Evolutionary conservation across 345 rosid genomes (phyloP).

Genomic region (Eucalyptus marginata): DNA sequence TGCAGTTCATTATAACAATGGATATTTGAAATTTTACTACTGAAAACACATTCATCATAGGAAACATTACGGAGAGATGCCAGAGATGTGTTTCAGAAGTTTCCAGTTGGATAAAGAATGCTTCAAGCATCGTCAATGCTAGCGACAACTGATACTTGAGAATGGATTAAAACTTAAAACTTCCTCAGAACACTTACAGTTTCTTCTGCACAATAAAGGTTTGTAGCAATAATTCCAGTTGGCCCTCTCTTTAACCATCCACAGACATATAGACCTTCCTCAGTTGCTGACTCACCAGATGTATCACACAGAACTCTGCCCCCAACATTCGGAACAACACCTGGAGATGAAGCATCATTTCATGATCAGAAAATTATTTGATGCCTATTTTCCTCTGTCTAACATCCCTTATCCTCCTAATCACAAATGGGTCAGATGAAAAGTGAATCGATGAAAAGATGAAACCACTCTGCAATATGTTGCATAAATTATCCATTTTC

Average conservation of each 20-base stretch:
- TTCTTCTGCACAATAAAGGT: conserved; percentile 89
- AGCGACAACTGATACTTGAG: background rate
- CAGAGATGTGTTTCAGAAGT: background rate
- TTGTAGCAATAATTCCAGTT: conserved; percentile 78
- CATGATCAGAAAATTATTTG: background rate
- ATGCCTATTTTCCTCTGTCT: background rate
- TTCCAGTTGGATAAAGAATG: background rate
- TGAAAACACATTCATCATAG: background rate
- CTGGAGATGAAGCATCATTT: conserved; percentile 15
- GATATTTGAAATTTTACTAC: background rate
- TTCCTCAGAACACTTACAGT: conserved; percentile 37
- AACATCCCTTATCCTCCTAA: background rate
- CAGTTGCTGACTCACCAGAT: conserved; percentile 25
- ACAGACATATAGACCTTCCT: conserved; percentile 75
- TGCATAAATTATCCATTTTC: background rate
- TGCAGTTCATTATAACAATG: background rate
- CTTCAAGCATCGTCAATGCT: background rate
- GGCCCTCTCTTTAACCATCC: conserved; percentile 99
- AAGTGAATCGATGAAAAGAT: background rate
- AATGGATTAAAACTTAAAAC: background rate
- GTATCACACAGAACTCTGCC: conserved; percentile 56
- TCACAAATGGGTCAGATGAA: background rate
- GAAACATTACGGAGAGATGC: background rate
- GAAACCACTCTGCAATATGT: background rate
- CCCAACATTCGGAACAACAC: conserved; percentile 56